Evolutionary conservation across 2,329 filamentous ascomycete species (phyloP), one percentile per base, ranked within the genome.

Genomic region (Sclerotinia glacialis): DNA sequence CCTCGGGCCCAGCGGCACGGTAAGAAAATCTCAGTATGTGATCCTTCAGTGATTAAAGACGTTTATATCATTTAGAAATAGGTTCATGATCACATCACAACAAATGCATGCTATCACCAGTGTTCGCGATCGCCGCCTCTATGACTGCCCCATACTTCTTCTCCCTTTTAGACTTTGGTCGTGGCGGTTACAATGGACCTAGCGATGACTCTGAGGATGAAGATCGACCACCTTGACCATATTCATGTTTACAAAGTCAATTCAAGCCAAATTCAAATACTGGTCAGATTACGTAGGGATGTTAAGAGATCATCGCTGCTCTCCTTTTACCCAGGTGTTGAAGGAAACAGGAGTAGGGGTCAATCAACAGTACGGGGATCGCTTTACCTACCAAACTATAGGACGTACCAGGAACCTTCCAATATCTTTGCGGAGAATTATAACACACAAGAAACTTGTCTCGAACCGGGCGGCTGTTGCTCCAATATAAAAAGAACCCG

Each of bases 101-200:
- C 5, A 37, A 16, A 37, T 40, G 0, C 31, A 23, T n/a, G 11
- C 9, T 34, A 9, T 9, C 4, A 34, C 31, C 12, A 37, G 34
- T 40, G 21, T 23, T 55, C n/a, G 18, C 34, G 4, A 55, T 16
- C 21, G n/a, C 21, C 14, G 6, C 34, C 31, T 55, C 31, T 1
- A 55, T 37, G 21, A 37, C 21, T 16, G 12, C 14, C 21, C 7
- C 31, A 5, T 21, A 23, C 53, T 40, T 55, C 53, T 37, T 9
- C n/a, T 3, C 4, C 53, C 21, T 34, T 55, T 16, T 16, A 12
- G n/a, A 55, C 21, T 37, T 23, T 55, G 31, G 53, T 14, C 53
- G 31, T 55, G 53, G 53, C 11, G 53, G 53, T 37, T 55, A 55
- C 53, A 55, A 55, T 23, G 53, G 31, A 40, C 31, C 53, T 16